phyloP scores from a whole-genome alignment of 1,284 basidiomycete genomes.

The Leucoagaricus sp. region DNA sequence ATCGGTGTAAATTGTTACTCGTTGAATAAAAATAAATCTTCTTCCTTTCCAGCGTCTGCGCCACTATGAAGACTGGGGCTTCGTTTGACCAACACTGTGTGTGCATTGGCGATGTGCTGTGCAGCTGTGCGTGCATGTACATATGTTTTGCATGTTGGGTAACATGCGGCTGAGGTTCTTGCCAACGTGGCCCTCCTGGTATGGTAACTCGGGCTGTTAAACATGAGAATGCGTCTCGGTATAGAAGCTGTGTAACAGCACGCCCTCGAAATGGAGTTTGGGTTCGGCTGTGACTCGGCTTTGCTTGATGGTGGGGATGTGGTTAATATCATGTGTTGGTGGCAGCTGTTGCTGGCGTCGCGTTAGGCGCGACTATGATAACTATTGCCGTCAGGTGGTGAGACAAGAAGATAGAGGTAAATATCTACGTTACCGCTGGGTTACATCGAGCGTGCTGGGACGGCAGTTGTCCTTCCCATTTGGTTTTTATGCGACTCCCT shows the following conservation, averaged over 20 bases:
- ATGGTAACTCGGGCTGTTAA: too few species aligned
- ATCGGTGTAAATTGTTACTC: not conserved
- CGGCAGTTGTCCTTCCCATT: not conserved
- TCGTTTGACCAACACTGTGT: too few species aligned
- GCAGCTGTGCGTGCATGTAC: too few species aligned
- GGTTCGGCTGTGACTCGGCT: not conserved
- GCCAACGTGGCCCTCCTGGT: too few species aligned
- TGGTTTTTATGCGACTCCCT: not conserved
- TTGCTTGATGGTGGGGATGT: not conserved
- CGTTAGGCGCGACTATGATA: not conserved
- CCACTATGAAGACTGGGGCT: too few species aligned
- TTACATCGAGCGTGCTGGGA: not conserved
- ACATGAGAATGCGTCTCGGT: too few species aligned
- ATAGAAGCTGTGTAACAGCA: too few species aligned
- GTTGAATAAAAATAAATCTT: constrained; percentile 1
- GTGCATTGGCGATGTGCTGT: too few species aligned
- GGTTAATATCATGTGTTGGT: not conserved
- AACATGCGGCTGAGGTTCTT: too few species aligned
- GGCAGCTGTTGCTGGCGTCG: too few species aligned
- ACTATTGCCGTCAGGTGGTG: not conserved
- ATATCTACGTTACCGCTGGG: not conserved
- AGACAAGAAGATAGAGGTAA: not conserved
- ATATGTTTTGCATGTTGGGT: too few species aligned
- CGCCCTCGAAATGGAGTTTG: not conserved
- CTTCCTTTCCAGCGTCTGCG: too few species aligned